phyloP scores from a whole-genome alignment of 306 rosid species.

The Dalbergia cultrata region DNA sequence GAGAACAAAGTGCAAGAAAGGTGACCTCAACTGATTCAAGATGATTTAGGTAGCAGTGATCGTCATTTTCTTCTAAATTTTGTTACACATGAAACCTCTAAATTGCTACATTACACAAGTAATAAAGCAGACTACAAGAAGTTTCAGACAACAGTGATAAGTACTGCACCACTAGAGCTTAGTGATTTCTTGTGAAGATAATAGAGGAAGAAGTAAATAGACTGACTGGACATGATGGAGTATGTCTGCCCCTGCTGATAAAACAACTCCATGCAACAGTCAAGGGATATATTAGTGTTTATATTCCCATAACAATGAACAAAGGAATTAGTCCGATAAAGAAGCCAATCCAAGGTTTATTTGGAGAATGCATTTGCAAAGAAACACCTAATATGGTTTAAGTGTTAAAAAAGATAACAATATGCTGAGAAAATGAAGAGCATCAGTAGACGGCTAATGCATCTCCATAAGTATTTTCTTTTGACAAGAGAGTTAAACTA shows the following conservation, averaged over 20 bases:
- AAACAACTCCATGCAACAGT: background rate
- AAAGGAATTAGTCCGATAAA: background rate
- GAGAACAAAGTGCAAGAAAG: background rate
- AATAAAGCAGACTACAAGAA: background rate
- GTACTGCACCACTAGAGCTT: too few species aligned
- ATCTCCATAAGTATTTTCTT: slow-evolving; percentile 69
- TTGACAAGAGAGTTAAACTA: slow-evolving; percentile 71
- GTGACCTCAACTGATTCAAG: background rate
- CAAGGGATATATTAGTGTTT: background rate
- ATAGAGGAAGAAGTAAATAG: background rate
- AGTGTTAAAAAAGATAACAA: slow-evolving; percentile 45
- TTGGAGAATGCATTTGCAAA: background rate
- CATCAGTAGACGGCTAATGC: slow-evolving; percentile 71
- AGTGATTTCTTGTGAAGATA: background rate
- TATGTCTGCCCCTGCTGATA: background rate
- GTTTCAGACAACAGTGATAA: too few species aligned
- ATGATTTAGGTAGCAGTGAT: background rate
- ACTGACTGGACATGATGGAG: background rate
- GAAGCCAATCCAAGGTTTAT: background rate
- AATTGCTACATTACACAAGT: background rate
- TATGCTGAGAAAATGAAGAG: slow-evolving; percentile 68
- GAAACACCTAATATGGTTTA: background rate
- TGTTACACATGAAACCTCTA: background rate
- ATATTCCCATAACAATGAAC: background rate
- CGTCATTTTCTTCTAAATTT: too few species aligned